Percentiles rank a stretch among this genome's conserved stretches.
Evolutionary conservation across 2,329 filamentous ascomycete species (phyloP).

Genomic region (Aureobasidium sp.): DNA sequence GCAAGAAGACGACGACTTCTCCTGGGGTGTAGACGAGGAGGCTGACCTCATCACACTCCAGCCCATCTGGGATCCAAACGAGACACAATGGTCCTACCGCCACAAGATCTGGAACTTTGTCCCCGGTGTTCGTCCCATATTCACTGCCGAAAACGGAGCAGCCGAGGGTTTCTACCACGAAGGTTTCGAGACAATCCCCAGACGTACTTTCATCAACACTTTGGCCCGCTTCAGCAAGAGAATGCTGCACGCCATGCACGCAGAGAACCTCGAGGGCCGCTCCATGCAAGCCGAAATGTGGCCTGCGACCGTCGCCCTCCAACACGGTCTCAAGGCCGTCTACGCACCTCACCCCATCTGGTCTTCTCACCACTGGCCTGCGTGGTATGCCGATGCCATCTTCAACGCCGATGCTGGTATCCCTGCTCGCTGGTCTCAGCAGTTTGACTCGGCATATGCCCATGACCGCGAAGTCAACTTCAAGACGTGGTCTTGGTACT

Average conservation of each 20-base stretch:
- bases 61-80: conserved; percentile 82
- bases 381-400: conserved; percentile 65
- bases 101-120: conserved; percentile 46
- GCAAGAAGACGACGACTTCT: conserved; percentile 72
- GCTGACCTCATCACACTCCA: conserved; percentile 89
- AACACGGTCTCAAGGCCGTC: conserved; percentile 89
- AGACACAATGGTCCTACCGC: conserved; percentile 66
- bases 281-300: conserved; percentile 97
- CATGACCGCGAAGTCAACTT: conserved; percentile 82
- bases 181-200: conserved; percentile 46
- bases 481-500: conserved; percentile 83
- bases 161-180: conserved; percentile 49
- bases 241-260: conserved; percentile 81
- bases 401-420: conserved; percentile 65
- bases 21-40: conserved; percentile 84
- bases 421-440: conserved; percentile 42
- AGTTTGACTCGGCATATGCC: conserved; percentile 38
- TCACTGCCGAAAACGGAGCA: conserved; percentile 72
- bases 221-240: conserved; percentile 74
- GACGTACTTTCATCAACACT: conserved; percentile 83
- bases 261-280: conserved; percentile 79
- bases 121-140: conserved; percentile 61
- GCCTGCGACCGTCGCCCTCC: conserved; percentile 78
- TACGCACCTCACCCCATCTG: conserved; percentile 85
- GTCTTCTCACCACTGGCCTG: conserved; percentile 80